phyloP scores from a whole-genome alignment of 2,329 filamentous ascomycete species.

The Cryphonectria naterciae region DNA sequence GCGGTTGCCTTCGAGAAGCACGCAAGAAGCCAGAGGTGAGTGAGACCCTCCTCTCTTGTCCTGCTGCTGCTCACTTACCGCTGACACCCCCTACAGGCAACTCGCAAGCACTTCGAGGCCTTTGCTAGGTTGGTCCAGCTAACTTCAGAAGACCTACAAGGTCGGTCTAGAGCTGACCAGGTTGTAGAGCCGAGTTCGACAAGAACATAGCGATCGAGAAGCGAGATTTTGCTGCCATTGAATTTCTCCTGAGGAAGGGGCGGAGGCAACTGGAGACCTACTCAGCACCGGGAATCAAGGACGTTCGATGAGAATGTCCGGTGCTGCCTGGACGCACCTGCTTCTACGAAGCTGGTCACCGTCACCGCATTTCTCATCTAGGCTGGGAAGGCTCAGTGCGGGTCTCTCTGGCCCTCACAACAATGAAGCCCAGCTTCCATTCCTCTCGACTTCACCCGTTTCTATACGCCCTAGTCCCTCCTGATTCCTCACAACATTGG shows the following conservation, averaged over 20 bases:
- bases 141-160: constrained; percentile 1
- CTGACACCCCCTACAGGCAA: constrained; percentile 46
- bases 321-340: constrained; percentile 27
- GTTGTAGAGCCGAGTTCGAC: constrained; percentile 72
- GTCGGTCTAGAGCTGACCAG: constrained; percentile 26
- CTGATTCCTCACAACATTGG: constrained; percentile 22
- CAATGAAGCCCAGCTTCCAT: constrained; percentile 1
- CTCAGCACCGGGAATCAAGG: constrained; percentile 77
- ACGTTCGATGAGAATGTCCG: constrained; percentile 56
- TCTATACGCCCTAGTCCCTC: constrained; percentile 9
- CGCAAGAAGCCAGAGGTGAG: constrained; percentile 76
- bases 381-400: constrained; percentile 34
- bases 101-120: constrained; percentile 63
- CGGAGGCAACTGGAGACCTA: constrained; percentile 81
- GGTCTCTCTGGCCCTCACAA: constrained; percentile 11
- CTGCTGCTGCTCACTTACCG: neutral
- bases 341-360: neutral
- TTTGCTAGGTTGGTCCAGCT: constrained; percentile 61
- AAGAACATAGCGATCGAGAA: constrained; percentile 72
- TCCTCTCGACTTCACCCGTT: constrained; percentile 19
- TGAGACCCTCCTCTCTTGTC: neutral
- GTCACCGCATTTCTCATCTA: constrained; percentile 6
- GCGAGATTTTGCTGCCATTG: constrained; percentile 84
- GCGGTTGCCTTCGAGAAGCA: constrained; percentile 80
- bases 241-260: constrained; percentile 83